Base-by-base conservation (phyloP, 1,139 yeast genomes). In the Taphrina betulina region DNA sequence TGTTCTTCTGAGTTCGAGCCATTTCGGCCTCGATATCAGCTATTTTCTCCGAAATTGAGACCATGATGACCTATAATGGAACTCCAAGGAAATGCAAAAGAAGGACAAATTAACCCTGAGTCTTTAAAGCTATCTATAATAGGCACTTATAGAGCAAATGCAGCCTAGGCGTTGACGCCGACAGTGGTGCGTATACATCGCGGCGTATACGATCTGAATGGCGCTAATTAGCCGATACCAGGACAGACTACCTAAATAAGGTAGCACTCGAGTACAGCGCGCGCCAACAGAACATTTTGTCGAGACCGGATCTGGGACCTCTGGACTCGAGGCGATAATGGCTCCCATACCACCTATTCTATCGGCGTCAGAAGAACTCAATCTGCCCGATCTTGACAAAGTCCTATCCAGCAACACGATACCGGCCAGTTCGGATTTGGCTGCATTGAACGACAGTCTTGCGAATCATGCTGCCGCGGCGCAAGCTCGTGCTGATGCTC, bases 1-100 rank as follows among this genome's bases (percentile, higher is more conserved):
- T 92, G 69, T 92, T 92, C 75, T 92, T 92, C 69, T 92, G 98
- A 31, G 98, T 92, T 61, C 96, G 78, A 37, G 95, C 81, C 75
- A 92, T 80, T 71, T 92, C 98, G 71, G 84, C 94, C 72, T 69
- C 95, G 72, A 92, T 89, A 71, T 83, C 88, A 61, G 83, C 82
- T 65, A 90, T 90, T 69, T 53, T 53, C 24, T 57, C 59, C n/a
- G 40, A 42, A 28, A 53, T 53, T n/a, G 57, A n/a, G n/a, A n/a
- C 59, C 59, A 57, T 57, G n/a, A 23, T 37, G 53, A 17, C 16
- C 34, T 5, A 16, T n/a, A 28, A 28, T 8, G 12, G 7, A 7
- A 28, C 31, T 28, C 12, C 31, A 28, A 28, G 7, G 31, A 28
- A 8, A 28, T 28, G n/a, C 37, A n/a, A 34, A 26, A 26, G 7